Conservation (phyloP, 2,329 filamentous ascomycete species). For the Lachnellula subtilissima region DNA sequence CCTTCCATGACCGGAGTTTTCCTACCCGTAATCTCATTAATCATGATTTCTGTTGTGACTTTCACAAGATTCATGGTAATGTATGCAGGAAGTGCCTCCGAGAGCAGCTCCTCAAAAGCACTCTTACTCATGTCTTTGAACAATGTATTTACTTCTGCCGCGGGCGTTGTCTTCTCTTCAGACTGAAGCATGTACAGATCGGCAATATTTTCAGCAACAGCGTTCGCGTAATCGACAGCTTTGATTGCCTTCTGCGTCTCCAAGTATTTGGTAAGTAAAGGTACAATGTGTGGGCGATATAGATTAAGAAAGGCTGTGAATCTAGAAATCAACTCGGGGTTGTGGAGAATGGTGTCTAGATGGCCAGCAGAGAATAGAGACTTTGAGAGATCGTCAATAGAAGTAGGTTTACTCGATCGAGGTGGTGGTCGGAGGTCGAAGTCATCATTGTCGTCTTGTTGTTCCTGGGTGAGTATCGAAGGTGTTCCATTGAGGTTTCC, state of each 20-base stretch:
- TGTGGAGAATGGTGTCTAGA: constrained; percentile 3
- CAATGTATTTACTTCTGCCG: not conserved
- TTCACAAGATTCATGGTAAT: constrained; percentile 49
- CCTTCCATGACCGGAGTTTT: not conserved
- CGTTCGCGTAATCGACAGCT: constrained; percentile 14
- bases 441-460: not conserved
- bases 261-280: constrained; percentile 9
- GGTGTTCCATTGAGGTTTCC: too few species aligned
- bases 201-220: constrained; percentile 44
- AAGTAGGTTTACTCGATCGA: not conserved
- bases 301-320: constrained; percentile 11
- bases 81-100: constrained; percentile 65
- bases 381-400: constrained; percentile 3
- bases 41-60: constrained; percentile 1
- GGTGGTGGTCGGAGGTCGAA: constrained; percentile 10
- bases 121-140: constrained; percentile 55
- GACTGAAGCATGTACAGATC: not conserved
- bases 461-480: not conserved
- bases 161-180: not conserved
- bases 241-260: constrained; percentile 15
- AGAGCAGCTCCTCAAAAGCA: constrained; percentile 57
- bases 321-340: constrained; percentile 3
- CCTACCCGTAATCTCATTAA: constrained; percentile 8
- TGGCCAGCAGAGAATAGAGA: constrained; percentile 9
- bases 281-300: constrained; percentile 10